phyloP scores from a whole-genome alignment of 805 yeast genomes.

The Metschnikowia gelsemii region DNA sequence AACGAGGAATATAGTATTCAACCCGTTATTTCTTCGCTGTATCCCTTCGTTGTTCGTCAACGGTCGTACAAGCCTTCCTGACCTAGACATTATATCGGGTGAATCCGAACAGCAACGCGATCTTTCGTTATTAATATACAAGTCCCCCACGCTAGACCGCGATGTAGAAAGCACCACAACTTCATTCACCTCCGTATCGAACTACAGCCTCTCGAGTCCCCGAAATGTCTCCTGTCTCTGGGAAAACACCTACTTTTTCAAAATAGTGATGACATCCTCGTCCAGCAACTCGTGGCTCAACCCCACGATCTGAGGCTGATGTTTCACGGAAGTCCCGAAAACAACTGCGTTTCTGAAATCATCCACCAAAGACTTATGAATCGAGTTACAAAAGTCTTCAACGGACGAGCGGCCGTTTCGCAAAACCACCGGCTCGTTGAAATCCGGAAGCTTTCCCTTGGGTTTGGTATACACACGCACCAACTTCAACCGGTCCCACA shows the following conservation, averaged over 20 bases:
- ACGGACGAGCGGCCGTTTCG: constrained; percentile 80
- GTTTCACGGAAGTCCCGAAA: constrained; percentile 92
- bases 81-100: too few species aligned
- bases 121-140: too few species aligned
- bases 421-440: constrained; percentile 90
- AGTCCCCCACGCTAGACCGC: too few species aligned
- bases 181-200: too few species aligned
- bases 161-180: too few species aligned
- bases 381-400: constrained; percentile 94
- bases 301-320: constrained; percentile 96
- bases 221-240: too few species aligned
- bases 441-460: constrained; percentile 91
- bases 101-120: too few species aligned
- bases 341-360: constrained; percentile 93
- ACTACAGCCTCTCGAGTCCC: too few species aligned
- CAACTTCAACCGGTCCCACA: constrained; percentile 91
- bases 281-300: constrained; percentile 79
- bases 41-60: too few species aligned
- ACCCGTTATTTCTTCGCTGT: too few species aligned
- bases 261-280: constrained; percentile 95
- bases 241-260: constrained; percentile 79
- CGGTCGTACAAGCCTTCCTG: too few species aligned
- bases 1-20: too few species aligned
- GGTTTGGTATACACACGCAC: constrained; percentile 98
- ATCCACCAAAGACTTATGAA: constrained; percentile 90